phyloP scores from a whole-genome alignment of 179 eudicot genomes.

The Vitellaria paradoxa region DNA sequence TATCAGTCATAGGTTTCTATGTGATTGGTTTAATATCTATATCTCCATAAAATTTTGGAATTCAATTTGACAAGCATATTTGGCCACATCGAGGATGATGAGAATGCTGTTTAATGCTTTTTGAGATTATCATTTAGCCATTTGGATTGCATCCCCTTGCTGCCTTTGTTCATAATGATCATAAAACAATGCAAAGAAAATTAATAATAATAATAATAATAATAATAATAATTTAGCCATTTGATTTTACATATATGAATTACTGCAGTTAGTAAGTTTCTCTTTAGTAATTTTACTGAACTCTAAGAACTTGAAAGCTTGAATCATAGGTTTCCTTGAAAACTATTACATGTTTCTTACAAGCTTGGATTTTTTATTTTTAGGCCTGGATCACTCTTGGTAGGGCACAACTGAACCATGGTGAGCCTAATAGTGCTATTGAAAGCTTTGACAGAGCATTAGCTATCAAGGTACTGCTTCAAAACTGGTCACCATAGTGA shows the following conservation, averaged over 20 bases:
- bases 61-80: no score
- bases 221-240: not conserved
- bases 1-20: not conserved
- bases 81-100: no score
- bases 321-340: not conserved
- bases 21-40: not conserved
- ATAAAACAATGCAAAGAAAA: not conserved
- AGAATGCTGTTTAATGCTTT: not conserved
- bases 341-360: not conserved
- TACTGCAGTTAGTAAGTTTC: not conserved
- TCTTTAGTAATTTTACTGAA: not conserved
- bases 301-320: not conserved
- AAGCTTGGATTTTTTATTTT: constrained; percentile 15
- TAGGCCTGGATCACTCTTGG: constrained; percentile 95
- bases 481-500: not conserved
- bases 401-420: constrained; percentile 81
- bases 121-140: not conserved
- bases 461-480: constrained; percentile 54
- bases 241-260: not conserved
- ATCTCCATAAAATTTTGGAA: not conserved
- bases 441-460: constrained; percentile 83
- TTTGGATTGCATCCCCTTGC: not conserved
- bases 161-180: not conserved
- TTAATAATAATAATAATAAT: no score
- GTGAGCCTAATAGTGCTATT: constrained; percentile 82